Base-by-base conservation (phyloP, 75 land plant genomes). In the Cupressus sempervirens region DNA sequence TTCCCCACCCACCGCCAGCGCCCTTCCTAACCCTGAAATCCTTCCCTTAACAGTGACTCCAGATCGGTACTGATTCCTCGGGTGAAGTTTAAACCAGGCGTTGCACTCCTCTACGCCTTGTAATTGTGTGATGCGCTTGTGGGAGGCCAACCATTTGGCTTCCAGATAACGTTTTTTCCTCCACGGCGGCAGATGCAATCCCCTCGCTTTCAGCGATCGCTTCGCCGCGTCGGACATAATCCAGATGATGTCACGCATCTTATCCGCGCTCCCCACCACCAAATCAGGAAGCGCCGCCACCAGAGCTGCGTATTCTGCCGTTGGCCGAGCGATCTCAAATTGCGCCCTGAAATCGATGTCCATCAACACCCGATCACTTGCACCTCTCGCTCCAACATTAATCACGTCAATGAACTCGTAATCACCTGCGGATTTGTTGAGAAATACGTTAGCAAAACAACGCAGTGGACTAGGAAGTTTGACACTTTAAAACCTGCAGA, bases 371-470 rank as follows among this genome's bases (percentile, higher is more conserved):
- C 97, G 86, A 38, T 83, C 85, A 18, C n/a, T 83, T 83, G 7
- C 30, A 38, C 13, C 35, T 9, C n/a, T 9, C n/a, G 81, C 83
- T 1, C 45, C 83, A 48, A 34, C 85, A n/a, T n/a, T n/a, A 74
- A 90, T 35, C 34, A 94, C 92, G 72, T 95, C 97, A 34, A 95
- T 89, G 90, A 89, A 95, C 72, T 95, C 95, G 84, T 94, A 91
- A 23, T 73, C 84, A 18, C 96, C 96, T 87, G 53, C 14, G 13
- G 53, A 50, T n/a, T n/a, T n/a, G 53, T 11, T n/a, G 0, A 26
- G 32, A 50, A 46, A 50, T 1, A n/a, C 0, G 11, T 40, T 23
- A 26, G 16, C 10, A 48, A 26, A 84, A 35, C 3, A 1, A 3
- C 0, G 0, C 3, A 35, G 10, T 0, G 0, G 50, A 9, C 11